Evolutionary conservation across 495 filamentous ascomycete species (phyloP).

Genomic region (Darksidea phi): DNA sequence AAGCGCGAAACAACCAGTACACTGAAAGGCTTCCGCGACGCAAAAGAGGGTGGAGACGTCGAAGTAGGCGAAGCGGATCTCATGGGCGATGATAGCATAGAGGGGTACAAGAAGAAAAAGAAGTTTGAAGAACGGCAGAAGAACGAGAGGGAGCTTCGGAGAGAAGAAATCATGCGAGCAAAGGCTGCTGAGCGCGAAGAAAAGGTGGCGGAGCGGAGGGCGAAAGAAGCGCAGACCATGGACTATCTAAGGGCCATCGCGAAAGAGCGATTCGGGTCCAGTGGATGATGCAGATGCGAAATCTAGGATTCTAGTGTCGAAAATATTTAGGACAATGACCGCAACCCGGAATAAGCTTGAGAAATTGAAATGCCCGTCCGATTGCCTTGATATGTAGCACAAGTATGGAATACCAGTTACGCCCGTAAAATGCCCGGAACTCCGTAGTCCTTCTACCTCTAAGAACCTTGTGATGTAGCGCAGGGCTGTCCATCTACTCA

Average conservation of each 20-base stretch:
- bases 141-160: conserved; percentile 63
- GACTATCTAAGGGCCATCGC: conserved; percentile 64
- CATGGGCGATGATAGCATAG: conserved; percentile 60
- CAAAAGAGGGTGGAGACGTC: conserved; percentile 53
- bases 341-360: not conserved
- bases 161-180: conserved; percentile 63
- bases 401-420: too few relatives aligned
- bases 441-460: too few relatives aligned
- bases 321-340: not conserved
- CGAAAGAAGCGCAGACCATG: conserved; percentile 66
- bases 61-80: conserved; percentile 62
- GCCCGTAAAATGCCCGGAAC: too few relatives aligned
- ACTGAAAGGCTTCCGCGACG: conserved; percentile 59
- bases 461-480: too few relatives aligned
- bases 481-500: conserved; percentile 53
- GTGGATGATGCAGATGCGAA: not conserved
- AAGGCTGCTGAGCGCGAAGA: conserved; percentile 64
- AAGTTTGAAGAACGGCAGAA: conserved; percentile 56
- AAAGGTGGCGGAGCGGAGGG: conserved; percentile 53
- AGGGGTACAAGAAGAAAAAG: conserved; percentile 57
- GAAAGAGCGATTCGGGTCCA: conserved; percentile 54
- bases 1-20: conserved; percentile 56
- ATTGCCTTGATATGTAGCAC: not conserved
- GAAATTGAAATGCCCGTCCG: conserved; percentile 1
- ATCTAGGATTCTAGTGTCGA: too few relatives aligned